Base-by-base conservation (phyloP, 2,329 filamentous ascomycete species). In the Fusarium sp. region DNA sequence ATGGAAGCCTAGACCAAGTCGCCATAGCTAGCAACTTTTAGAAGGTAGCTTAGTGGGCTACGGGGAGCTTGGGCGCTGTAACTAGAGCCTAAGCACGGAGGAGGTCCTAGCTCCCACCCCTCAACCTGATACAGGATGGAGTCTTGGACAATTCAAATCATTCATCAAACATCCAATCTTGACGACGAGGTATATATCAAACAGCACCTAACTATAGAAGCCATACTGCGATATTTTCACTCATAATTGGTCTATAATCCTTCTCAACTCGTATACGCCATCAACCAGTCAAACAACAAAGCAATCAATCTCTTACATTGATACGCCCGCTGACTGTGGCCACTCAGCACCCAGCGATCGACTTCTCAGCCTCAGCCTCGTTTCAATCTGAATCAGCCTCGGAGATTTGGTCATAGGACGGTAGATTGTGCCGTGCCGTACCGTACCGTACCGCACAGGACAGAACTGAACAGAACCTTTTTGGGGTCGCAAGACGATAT, bases 351-450 rank as follows among this genome's bases (percentile, higher is more conserved):
- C 6, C 43, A 62, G 49, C 24, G 57, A 52, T 62, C 47, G 42
- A 54, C 42, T 54, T 59, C 44, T 59, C 57, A 64, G 67, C 67
- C 66, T 69, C 43, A 62, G 62, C 63, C 64, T 68, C 46, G 52
- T 28, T 26, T 47, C 45, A 36, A 52, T n/a, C 31, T 42, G 31
- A 39, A 40, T 44, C 44, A 67, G 51, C 57, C 62, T 42, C 36
- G 34, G 34, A 57, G 15, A 45, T 39, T 58, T 46, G 62, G 34
- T 60, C 33, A 50, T 49, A 50, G 47, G 19, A 70, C 57, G 34
- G 51, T 8, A 21, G 24, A 54, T 55, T 11, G 21, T 53, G 34
- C 7, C 34, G 34, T 36, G 34, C 17, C 34, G 34, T 36, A 17
- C 17, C 24, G 24, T 24, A 24, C 19, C 19, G 19, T 19, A 19